These are phyloP conservation scores for Stromatinia cepivora DNA, from an alignment of 2,329 filamentous ascomycete genomes.

Conservation along the genomic window DNA sequence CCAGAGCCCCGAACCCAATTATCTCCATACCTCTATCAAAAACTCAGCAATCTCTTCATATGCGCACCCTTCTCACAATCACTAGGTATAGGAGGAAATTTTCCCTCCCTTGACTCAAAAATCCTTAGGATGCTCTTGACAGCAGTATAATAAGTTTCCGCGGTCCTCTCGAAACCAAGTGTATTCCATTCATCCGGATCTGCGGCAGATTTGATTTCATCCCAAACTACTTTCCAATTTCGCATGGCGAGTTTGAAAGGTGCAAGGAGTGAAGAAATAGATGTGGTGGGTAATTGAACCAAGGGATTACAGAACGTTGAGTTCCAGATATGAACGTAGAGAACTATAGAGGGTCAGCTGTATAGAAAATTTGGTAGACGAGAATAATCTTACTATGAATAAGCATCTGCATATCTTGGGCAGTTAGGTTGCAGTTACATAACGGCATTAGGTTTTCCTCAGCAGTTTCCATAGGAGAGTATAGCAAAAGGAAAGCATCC, in stretches of 20 bases:
- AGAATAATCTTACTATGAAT: conserved; percentile 35
- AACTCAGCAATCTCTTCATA: conserved; percentile 36
- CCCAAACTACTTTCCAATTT: conserved; percentile 40
- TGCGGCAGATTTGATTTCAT: conserved; percentile 32
- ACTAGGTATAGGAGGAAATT: conserved; percentile 34
- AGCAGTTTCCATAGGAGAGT: conserved; percentile 27
- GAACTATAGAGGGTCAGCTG: conserved; percentile 26
- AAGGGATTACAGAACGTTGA: conserved; percentile 37
- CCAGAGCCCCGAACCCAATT: neutral
- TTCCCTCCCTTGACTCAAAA: conserved; percentile 34
- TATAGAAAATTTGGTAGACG: neutral
- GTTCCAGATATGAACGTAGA: conserved; percentile 39
- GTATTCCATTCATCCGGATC: conserved; percentile 35
- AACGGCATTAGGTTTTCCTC: conserved; percentile 31
- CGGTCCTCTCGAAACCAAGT: conserved; percentile 38
- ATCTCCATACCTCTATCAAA: conserved; percentile 17
- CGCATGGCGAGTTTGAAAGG: conserved; percentile 37
- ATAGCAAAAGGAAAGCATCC: conserved; percentile 37
- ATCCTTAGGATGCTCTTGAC: conserved; percentile 31
- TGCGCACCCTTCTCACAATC: conserved; percentile 39
- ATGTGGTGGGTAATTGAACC: conserved; percentile 27
- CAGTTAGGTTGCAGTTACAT: conserved; percentile 30
- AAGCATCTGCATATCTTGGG: conserved; percentile 40
- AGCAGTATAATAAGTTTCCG: conserved; percentile 38
- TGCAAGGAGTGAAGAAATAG: conserved; percentile 26